phyloP scores from a whole-genome alignment of 2,329 filamentous ascomycete species.

The Monosporascus sp. region DNA sequence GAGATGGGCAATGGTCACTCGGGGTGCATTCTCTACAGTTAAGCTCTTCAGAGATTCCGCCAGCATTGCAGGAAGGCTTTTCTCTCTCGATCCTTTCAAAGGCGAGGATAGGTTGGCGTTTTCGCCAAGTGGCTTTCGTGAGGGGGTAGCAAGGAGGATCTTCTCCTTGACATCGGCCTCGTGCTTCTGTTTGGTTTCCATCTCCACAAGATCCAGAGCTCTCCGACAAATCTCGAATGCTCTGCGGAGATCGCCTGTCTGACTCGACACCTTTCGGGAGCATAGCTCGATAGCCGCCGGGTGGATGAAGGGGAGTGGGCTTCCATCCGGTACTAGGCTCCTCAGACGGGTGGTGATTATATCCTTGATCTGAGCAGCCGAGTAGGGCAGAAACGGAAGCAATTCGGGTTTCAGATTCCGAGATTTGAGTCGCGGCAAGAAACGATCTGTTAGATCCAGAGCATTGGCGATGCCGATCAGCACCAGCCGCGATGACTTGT shows the following conservation, averaged over 20 bases:
- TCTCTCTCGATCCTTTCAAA: conserved; percentile 29
- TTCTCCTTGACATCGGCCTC: conserved; percentile 56
- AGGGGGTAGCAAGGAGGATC: conserved; percentile 57
- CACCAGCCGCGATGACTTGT: conserved; percentile 71
- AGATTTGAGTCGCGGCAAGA: conserved; percentile 86
- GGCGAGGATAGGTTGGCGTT: conserved; percentile 69
- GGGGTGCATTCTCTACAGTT: conserved; percentile 74
- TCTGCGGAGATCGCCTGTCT: conserved; percentile 90
- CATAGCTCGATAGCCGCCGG: conserved; percentile 91
- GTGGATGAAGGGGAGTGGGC: conserved; percentile 78
- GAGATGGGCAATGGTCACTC: conserved; percentile 84
- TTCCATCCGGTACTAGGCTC: conserved; percentile 58
- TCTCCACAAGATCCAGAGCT: conserved; percentile 83
- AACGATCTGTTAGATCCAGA: conserved; percentile 89
- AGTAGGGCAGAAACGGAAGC: conserved; percentile 90
- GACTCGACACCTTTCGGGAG: conserved; percentile 87
- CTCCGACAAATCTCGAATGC: conserved; percentile 91
- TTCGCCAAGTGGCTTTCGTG: conserved; percentile 73
- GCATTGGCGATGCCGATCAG: conserved; percentile 95
- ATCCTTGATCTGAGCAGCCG: conserved; percentile 75
- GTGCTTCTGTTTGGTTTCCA: conserved; percentile 72
- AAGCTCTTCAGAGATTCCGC: conserved; percentile 53
- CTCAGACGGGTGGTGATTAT: conserved; percentile 82
- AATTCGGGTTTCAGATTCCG: conserved; percentile 87
- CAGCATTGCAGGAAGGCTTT: conserved; percentile 43